phyloP scores from a whole-genome alignment of 495 filamentous ascomycete species.

The Penicillium macrosclerotiorum region DNA sequence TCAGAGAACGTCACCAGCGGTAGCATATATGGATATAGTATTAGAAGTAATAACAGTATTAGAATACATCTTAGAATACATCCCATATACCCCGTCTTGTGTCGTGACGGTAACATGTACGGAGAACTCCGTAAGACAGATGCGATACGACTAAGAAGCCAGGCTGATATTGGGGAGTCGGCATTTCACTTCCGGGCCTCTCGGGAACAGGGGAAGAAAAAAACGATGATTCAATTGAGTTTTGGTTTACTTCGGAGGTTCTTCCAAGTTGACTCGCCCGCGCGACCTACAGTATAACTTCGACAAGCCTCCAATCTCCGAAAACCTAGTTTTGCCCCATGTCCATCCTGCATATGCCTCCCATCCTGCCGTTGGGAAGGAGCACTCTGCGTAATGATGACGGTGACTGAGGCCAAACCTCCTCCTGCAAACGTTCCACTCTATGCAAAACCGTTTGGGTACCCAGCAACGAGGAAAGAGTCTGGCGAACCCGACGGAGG shows the following conservation, averaged over 20 bases:
- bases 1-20: too few species aligned
- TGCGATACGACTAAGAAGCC: not conserved
- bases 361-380: not conserved
- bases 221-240: conserved; percentile 6
- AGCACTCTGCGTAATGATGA: not conserved
- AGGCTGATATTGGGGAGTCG: conserved; percentile 1
- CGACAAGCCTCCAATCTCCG: conserved; percentile 2
- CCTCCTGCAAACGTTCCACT: not conserved
- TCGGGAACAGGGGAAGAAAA: too few species aligned
- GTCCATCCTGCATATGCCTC: not conserved
- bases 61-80: too few species aligned
- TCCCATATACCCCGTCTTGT: conserved; percentile 1
- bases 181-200: conserved; percentile 1
- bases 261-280: not conserved
- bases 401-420: not conserved
- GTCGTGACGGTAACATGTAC: conserved; percentile 5
- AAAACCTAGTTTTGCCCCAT: not conserved
- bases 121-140: too few species aligned
- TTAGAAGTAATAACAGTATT: too few species aligned
- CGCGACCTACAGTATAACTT: conserved; percentile 7
- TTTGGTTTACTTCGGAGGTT: conserved; percentile 1
- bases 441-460: conserved; percentile 12
- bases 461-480: not conserved
- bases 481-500: not conserved
- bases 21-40: too few species aligned